phyloP scores from a whole-genome alignment of 2,329 filamentous ascomycete genomes.

The Ophiostoma piceae region DNA sequence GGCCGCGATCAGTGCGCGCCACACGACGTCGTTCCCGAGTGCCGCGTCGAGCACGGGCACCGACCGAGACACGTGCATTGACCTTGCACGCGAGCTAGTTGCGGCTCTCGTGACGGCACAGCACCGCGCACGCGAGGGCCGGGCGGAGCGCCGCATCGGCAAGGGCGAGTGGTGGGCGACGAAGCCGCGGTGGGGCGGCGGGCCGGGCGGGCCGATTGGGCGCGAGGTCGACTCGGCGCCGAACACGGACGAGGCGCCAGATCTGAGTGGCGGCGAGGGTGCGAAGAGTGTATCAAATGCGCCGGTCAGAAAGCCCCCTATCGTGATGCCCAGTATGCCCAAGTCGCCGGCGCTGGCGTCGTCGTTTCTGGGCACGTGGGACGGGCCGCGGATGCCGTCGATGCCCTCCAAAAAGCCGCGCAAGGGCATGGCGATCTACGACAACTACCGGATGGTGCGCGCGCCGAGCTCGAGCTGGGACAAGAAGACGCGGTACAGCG shows the following conservation, averaged over 20 bases:
- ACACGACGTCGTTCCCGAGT: constrained; percentile 46
- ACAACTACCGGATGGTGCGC: constrained; percentile 58
- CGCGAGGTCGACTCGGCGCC: constrained; percentile 47
- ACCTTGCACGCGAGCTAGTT: constrained; percentile 56
- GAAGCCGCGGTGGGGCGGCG: constrained; percentile 58
- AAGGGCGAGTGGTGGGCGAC: constrained; percentile 58
- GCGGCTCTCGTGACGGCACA: constrained; percentile 59
- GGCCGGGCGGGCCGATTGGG: constrained; percentile 57
- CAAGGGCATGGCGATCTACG: constrained; percentile 55
- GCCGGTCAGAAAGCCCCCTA: too few species aligned
- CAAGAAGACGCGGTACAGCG: constrained; percentile 51
- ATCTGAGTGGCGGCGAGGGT: constrained; percentile 33
- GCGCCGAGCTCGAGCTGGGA: constrained; percentile 57
- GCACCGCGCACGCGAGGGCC: constrained; percentile 55
- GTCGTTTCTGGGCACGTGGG: background rate
- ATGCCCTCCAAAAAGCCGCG: constrained; percentile 43
- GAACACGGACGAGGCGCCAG: constrained; percentile 38
- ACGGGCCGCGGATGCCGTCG: background rate
- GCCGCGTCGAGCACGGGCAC: background rate
- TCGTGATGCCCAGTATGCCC: background rate
- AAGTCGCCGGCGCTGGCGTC: background rate
- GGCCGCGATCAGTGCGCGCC: constrained; percentile 54
- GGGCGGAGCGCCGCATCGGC: constrained; percentile 51
- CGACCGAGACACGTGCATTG: constrained; percentile 52
- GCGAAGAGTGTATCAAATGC: too few species aligned